These are phyloP conservation scores for Narthecium ossifragum DNA, from an alignment of 106 monocot species.

Conservation along the genomic window DNA sequence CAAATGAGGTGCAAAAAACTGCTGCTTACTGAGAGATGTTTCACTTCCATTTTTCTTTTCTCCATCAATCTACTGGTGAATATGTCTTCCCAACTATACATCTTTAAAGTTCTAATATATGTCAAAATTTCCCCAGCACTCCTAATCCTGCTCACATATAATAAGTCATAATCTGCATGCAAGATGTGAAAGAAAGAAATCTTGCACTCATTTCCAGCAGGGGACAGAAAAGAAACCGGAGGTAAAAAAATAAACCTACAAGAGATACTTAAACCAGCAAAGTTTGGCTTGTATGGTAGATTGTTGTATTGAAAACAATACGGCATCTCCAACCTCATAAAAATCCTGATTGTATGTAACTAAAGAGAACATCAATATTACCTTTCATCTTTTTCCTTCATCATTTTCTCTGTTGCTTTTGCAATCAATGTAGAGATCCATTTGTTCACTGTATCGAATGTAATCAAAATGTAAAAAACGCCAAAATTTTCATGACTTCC, in stretches of 20 bases:
- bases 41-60: conserved; percentile 80
- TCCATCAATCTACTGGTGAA: conserved; percentile 66
- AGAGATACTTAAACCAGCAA: no score
- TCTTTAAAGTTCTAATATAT: conserved; percentile 77
- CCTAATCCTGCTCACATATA: conserved; percentile 54
- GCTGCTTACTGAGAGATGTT: conserved; percentile 71
- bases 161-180: background rate
- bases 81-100: conserved; percentile 82
- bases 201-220: no score
- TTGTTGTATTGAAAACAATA: no score
- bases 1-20: no score
- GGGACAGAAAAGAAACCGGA: no score
- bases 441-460: conserved; percentile 84
- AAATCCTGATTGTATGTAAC: no score
- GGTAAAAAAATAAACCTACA: no score
- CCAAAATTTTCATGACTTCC: no score
- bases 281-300: no score
- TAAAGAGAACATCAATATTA: conserved; percentile 11
- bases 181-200: no score
- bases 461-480: no score
- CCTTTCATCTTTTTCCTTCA: conserved; percentile 99
- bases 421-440: conserved; percentile 93
- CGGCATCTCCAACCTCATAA: no score
- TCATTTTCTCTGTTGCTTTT: conserved; percentile 81
- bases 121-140: conserved; percentile 77